Percentiles rank a stretch among this genome's conserved stretches.
Evolutionary conservation across 805 yeast genomes (phyloP).

Genomic region (Wickerhamomyces xylosicus): DNA sequence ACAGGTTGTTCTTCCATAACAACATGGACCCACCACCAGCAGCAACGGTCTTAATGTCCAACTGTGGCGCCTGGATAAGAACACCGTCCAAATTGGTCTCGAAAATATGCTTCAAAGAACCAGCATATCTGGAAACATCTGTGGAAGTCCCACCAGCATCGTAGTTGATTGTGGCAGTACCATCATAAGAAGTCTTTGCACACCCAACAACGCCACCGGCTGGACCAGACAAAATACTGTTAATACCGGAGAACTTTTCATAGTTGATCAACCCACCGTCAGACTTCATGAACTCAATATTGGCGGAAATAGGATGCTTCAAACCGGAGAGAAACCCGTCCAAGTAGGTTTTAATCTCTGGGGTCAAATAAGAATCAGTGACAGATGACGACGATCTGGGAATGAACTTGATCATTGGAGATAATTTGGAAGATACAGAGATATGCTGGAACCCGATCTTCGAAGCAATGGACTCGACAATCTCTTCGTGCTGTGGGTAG

Average conservation of each 20-base stretch:
- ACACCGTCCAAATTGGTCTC: slow-evolving; percentile 81
- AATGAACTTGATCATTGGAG: slow-evolving; percentile 73
- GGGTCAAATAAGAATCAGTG: slow-evolving; percentile 79
- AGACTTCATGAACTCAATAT: slow-evolving; percentile 85
- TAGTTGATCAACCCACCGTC: slow-evolving; percentile 93
- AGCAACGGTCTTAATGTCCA: slow-evolving; percentile 74
- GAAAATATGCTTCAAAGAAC: slow-evolving; percentile 66
- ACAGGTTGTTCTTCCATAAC: slow-evolving; percentile 59
- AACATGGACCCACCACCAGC: slow-evolving; percentile 78
- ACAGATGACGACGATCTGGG: slow-evolving; percentile 69
- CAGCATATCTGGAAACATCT: slow-evolving; percentile 70
- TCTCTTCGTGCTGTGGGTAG: slow-evolving; percentile 55
- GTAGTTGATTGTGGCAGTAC: slow-evolving; percentile 63
- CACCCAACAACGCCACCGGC: slow-evolving; percentile 98
- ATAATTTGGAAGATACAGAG: slow-evolving; percentile 55
- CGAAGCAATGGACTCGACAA: slow-evolving; percentile 49
- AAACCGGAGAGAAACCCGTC: slow-evolving; percentile 54
- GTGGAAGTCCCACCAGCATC: slow-evolving; percentile 93
- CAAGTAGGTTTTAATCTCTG: slow-evolving; percentile 60
- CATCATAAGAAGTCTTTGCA: slow-evolving; percentile 68
- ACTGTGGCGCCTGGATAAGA: slow-evolving; percentile 75
- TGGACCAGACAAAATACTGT: slow-evolving; percentile 89
- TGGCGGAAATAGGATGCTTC: slow-evolving; percentile 30
- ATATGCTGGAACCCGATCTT: slow-evolving; percentile 60
- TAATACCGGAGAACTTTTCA: slow-evolving; percentile 71